phyloP scores from a whole-genome alignment of 2,329 filamentous ascomycete species.

The Hypoxylon sp. region DNA sequence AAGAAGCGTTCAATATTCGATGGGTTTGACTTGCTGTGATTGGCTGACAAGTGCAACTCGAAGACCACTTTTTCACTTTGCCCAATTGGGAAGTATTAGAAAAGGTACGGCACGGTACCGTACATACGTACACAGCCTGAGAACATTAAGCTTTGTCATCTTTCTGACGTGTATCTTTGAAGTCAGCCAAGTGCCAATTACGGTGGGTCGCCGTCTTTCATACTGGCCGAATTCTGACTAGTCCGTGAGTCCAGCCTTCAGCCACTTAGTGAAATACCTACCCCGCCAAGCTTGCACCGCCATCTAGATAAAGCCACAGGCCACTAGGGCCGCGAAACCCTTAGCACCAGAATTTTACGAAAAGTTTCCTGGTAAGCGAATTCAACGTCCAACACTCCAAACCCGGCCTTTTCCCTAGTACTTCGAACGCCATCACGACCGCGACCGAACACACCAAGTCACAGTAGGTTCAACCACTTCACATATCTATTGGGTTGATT shows the following conservation, averaged over 20 bases:
- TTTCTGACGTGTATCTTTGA: no score
- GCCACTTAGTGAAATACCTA: conserved; percentile 7
- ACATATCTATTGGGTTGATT: conserved; percentile 21
- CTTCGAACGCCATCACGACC: conserved; percentile 57
- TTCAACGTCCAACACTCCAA: conserved; percentile 48
- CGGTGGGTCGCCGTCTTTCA: not conserved
- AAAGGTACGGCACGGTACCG: not conserved
- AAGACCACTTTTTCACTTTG: conserved; percentile 1
- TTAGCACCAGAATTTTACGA: conserved; percentile 54
- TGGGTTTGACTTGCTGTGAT: conserved; percentile 37
- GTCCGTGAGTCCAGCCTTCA: not conserved
- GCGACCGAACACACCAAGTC: conserved; percentile 60
- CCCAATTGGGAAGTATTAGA: conserved; percentile 3
- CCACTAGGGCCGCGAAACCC: conserved; percentile 55
- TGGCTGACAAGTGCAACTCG: conserved; percentile 25
- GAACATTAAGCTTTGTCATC: no score
- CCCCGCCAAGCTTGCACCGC: conserved; percentile 1
- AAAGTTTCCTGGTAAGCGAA: conserved; percentile 52
- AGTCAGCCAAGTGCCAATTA: not conserved
- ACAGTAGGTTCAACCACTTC: conserved; percentile 62
- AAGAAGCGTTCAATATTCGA: conserved; percentile 35
- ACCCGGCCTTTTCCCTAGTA: conserved; percentile 47
- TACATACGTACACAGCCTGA: not conserved
- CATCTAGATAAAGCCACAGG: conserved; percentile 40
- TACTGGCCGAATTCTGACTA: not conserved